phyloP scores from a whole-genome alignment of 306 rosid species.

The Senna siamea region DNA sequence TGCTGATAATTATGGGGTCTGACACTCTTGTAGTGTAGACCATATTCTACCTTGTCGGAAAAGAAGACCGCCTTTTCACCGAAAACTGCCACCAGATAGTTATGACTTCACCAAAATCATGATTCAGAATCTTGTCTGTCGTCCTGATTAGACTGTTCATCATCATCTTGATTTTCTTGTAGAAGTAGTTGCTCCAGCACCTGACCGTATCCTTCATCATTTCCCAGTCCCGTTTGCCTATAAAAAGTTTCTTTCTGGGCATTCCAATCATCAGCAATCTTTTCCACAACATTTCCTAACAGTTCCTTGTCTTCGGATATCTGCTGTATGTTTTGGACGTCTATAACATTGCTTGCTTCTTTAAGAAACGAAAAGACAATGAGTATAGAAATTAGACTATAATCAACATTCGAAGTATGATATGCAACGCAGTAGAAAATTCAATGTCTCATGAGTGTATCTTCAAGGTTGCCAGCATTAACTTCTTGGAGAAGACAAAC shows the following conservation, averaged over 20 bases:
- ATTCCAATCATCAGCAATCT: conserved; percentile 63
- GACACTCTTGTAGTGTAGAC: no score
- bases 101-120: neutral
- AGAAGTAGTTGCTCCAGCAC: conserved; percentile 52
- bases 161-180: conserved; percentile 31
- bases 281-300: conserved; percentile 63
- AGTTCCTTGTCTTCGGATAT: conserved; percentile 51
- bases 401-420: no score
- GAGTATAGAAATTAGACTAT: conserved; percentile 14
- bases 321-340: conserved; percentile 24
- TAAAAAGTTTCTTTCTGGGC: conserved; percentile 56
- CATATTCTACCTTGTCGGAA: no score
- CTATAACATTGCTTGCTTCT: conserved; percentile 68
- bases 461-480: conserved; percentile 1
- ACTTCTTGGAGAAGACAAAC: no score
- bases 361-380: conserved; percentile 44
- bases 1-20: no score
- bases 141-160: conserved; percentile 18
- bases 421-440: no score
- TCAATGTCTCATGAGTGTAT: no score
- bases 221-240: conserved; percentile 57
- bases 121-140: conserved; percentile 5
- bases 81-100: no score
- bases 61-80: no score
- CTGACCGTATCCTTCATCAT: conserved; percentile 39